Evolutionary conservation across 202 grass and related monocot species (phyloP), one percentile per base, ranked within the genome.

Genomic region (Elaeis oleifera): DNA sequence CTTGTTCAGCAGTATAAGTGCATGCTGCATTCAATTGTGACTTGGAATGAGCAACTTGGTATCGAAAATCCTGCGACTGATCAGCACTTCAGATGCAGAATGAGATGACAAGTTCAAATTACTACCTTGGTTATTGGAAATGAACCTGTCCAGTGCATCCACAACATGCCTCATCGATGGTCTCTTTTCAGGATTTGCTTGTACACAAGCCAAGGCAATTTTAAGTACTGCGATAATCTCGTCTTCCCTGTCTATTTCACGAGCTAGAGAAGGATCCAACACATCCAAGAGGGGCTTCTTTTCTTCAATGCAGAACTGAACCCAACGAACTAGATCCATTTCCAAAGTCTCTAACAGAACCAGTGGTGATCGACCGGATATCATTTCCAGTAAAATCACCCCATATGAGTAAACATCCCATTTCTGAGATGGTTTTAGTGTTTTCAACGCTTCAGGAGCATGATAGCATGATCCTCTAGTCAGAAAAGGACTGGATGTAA

Each of bases 331-430:
- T 51, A 97, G 71, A 71, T 89, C 87, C 84, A 92, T 91, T 67
- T 86, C 80, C 74, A 81, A 69, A 20, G 88, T 89, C 56, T 97
- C 92, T 72, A 92, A 60, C 26, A 91, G 76, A 60, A 81, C 61
- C 8, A 69, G 5, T 4, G 92, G 88, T 0, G 82, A 84, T 61
- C 77, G 78, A 39, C 88, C 84, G 0, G 92, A 83, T 15, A 97
- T 86, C 64, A 97, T 78, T 80, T 92, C 92, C 4, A 97, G 78
- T 69, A 97, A 74, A 59, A 97, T 76, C 56, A 97, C 84, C 15
- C 92, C 92, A 16, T 77, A 97, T 3, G 92, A 97, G 73, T 92
- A 97, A 52, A 84, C 72, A 60, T 97, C 92, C 87, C 88, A 97
- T 70, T 97, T 97, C 52, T 92, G 92, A 6, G 92, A 97, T 18